phyloP scores from a whole-genome alignment of 139 green algal genomes.

The Auxenochlorella protothecoides region DNA sequence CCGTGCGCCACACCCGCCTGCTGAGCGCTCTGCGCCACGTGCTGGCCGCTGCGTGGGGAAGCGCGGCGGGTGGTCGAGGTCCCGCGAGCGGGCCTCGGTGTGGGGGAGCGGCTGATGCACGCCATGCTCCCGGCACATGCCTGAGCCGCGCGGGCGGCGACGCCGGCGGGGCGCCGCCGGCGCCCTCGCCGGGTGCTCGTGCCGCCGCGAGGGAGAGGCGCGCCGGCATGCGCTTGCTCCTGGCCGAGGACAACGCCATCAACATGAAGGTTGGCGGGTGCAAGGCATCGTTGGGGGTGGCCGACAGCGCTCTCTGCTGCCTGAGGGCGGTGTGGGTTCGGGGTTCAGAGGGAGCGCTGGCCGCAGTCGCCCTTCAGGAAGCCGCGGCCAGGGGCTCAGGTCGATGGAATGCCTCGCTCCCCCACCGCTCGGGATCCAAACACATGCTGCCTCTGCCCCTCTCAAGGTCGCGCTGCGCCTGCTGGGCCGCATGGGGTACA shows the following conservation, averaged over 20 bases:
- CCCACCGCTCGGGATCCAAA: too few relatives aligned
- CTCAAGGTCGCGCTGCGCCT: slow-evolving; percentile 48
- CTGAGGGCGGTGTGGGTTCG: too few relatives aligned
- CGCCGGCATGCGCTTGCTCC: slow-evolving; percentile 36
- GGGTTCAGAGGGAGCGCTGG: too few relatives aligned
- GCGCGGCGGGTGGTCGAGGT: too few relatives aligned
- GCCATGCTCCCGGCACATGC: background rate
- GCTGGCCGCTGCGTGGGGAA: slow-evolving; percentile 17
- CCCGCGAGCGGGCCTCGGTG: background rate
- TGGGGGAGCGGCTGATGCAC: background rate
- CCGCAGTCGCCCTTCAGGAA: too few relatives aligned
- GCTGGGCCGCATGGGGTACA: slow-evolving; percentile 45
- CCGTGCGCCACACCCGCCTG: slow-evolving; percentile 55
- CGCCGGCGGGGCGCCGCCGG: background rate
- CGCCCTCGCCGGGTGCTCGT: background rate
- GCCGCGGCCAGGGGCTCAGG: too few relatives aligned
- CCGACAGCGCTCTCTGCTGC: too few relatives aligned
- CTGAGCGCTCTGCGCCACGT: slow-evolving; percentile 64
- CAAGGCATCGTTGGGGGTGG: too few relatives aligned
- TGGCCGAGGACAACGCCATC: slow-evolving; percentile 75
- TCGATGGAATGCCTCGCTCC: too few relatives aligned
- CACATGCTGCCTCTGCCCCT: too few relatives aligned
- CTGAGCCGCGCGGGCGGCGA: background rate
- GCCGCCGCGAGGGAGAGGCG: background rate
- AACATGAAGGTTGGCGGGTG: slow-evolving; percentile 55